phyloP scores from a whole-genome alignment of 352 stramenopile species.

The Plasmopara muralis region DNA sequence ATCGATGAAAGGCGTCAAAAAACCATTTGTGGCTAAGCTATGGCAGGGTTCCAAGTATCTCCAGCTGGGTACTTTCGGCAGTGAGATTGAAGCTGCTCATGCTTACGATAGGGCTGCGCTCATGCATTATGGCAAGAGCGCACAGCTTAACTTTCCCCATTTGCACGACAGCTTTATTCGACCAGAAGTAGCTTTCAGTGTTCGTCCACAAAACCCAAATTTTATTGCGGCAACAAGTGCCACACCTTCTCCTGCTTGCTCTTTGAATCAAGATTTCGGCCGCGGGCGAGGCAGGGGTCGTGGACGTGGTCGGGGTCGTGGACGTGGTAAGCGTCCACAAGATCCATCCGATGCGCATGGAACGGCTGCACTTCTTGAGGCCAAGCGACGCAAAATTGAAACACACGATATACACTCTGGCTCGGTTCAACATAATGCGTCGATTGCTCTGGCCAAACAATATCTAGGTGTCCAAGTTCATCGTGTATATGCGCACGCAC shows the following conservation, averaged over 20 bases:
- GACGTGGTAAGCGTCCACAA: constrained; percentile 51
- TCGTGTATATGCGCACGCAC: constrained; percentile 64
- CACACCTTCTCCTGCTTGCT: constrained; percentile 2
- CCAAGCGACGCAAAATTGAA: constrained; percentile 35
- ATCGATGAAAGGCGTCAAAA: constrained; percentile 73
- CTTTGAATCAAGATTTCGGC: constrained; percentile 15
- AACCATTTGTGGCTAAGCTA: constrained; percentile 73
- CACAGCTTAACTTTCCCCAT: constrained; percentile 77
- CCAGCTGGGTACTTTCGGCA: constrained; percentile 61
- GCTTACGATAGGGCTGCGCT: constrained; percentile 76
- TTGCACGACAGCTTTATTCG: constrained; percentile 63
- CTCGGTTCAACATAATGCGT: constrained; percentile 21
- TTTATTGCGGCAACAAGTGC: not conserved
- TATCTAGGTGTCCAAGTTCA: constrained; percentile 70
- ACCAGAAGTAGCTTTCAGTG: constrained; percentile 26
- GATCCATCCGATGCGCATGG: constrained; percentile 23
- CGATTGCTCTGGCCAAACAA: constrained; percentile 32
- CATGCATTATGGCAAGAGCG: constrained; percentile 52
- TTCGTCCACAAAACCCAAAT: constrained; percentile 14
- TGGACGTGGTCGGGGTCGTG: constrained; percentile 43
- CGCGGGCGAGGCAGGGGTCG: constrained; percentile 30
- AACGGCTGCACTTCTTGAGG: constrained; percentile 9
- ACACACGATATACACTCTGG: constrained; percentile 1
- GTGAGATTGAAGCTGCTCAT: constrained; percentile 74
- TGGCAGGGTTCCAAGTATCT: constrained; percentile 60